A percentile compares a stretch with the other conserved stretches of the same genome.
These are phyloP conservation scores for Dryas drummondii DNA, from an alignment of 306 rosid genomes.

Conservation along the genomic window DNA sequence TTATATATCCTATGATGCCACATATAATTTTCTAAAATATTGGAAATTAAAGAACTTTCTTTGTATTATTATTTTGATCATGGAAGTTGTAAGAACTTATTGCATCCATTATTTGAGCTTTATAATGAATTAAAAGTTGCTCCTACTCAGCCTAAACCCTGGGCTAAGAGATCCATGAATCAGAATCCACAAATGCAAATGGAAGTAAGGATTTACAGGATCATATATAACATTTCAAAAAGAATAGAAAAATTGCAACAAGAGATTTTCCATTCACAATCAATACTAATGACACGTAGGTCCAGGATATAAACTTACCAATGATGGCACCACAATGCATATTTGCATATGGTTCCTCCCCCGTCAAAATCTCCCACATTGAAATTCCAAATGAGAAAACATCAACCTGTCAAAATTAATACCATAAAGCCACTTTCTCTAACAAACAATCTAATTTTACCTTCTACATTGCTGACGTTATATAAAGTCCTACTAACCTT, in stretches of 20 bases:
- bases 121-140: background rate
- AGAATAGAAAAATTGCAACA: background rate
- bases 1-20: background rate
- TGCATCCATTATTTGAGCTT: background rate
- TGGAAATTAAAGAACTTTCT: background rate
- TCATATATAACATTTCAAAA: background rate
- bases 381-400: conserved; percentile 40
- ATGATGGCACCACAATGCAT: conserved; percentile 45
- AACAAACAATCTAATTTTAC: background rate
- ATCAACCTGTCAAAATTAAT: conserved; percentile 30
- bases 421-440: background rate
- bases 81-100: background rate
- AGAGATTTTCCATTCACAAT: background rate
- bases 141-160: background rate
- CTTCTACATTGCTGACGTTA: background rate
- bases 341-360: conserved; percentile 37
- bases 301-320: conserved; percentile 24
- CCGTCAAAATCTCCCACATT: conserved; percentile 41
- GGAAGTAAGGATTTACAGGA: background rate
- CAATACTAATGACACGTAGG: background rate
- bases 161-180: background rate
- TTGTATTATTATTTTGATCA: background rate
- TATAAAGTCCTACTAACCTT: conserved; percentile 25
- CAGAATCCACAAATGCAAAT: background rate
- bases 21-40: background rate